Conservation (phyloP, 306 rosid species). For the Cucumis cinereus region DNA sequence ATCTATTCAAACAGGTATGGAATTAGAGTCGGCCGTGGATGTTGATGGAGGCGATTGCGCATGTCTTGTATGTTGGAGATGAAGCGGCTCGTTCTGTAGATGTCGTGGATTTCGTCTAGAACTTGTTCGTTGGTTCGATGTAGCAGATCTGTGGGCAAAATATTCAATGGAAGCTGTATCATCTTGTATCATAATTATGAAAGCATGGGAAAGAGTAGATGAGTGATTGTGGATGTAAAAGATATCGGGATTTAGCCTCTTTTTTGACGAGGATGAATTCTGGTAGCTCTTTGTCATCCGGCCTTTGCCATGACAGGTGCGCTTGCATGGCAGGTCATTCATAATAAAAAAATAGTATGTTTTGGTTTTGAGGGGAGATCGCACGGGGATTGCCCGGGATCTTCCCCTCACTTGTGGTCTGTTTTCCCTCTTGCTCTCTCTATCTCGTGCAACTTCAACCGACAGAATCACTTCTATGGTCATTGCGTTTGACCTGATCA, state of each 20-base stretch:
- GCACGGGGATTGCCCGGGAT: constrained; percentile 89
- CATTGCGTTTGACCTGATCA: not conserved
- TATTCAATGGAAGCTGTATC: not conserved
- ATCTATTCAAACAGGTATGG: not conserved
- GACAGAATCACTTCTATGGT: not conserved
- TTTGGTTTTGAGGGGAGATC: constrained; percentile 40
- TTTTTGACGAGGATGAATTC: not conserved
- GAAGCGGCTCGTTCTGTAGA: not conserved
- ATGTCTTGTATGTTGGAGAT: not conserved
- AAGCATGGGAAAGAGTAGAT: not conserved
- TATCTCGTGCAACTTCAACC: not conserved
- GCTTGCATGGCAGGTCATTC: constrained; percentile 96
- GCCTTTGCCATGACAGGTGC: constrained; percentile 99
- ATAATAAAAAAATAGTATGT: constrained; percentile 35
- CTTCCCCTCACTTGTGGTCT: constrained; percentile 37
- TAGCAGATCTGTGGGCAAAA: no score
- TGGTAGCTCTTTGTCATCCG: constrained; percentile 57
- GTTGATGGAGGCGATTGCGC: no score
- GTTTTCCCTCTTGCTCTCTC: constrained; percentile 11
- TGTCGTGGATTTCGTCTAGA: not conserved
- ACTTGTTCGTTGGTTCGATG: not conserved
- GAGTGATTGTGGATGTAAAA: constrained; percentile 33
- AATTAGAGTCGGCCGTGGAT: not conserved
- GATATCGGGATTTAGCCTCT: constrained; percentile 20
- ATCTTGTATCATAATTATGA: constrained; percentile 7